Evolutionary conservation across 352 stramenopile genomes (phyloP).

Genomic region (Pythium apleroticum): DNA sequence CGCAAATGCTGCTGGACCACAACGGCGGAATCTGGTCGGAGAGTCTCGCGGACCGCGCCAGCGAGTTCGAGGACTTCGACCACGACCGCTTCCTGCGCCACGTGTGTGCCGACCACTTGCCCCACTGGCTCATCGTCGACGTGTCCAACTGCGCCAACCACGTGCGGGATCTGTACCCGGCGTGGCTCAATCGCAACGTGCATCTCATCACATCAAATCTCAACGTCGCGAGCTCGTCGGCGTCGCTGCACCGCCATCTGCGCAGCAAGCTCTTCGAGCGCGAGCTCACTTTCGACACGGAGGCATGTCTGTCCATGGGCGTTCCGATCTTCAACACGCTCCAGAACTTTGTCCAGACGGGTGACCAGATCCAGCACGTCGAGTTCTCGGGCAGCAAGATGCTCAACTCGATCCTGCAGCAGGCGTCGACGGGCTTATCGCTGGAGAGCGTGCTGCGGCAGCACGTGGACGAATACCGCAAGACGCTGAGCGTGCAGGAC

Average conservation of each 20-base stretch:
- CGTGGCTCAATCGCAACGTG: slow-evolving; percentile 89
- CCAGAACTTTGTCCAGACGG: slow-evolving; percentile 91
- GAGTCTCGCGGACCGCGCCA: slow-evolving; percentile 23
- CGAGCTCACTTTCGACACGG: slow-evolving; percentile 89
- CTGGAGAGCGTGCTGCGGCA: slow-evolving; percentile 69
- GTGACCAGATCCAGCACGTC: slow-evolving; percentile 88
- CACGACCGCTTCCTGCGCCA: slow-evolving; percentile 67
- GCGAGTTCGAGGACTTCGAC: slow-evolving; percentile 49
- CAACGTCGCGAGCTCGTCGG: slow-evolving; percentile 78
- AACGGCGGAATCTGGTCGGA: slow-evolving; percentile 58
- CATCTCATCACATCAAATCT: slow-evolving; percentile 94
- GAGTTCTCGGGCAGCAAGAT: slow-evolving; percentile 90
- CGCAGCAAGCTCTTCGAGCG: slow-evolving; percentile 66
- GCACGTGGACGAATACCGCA: slow-evolving; percentile 54
- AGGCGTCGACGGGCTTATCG: slow-evolving; percentile 24
- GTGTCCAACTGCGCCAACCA: slow-evolving; percentile 87
- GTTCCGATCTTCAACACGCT: slow-evolving; percentile 93
- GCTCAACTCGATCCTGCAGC: slow-evolving; percentile 83
- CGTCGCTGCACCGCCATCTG: slow-evolving; percentile 76
- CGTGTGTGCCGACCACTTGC: slow-evolving; percentile 87
- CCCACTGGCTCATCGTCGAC: slow-evolving; percentile 94
- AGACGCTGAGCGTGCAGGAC: slow-evolving; percentile 54
- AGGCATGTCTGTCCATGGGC: slow-evolving; percentile 76
- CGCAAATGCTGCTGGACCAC: slow-evolving; percentile 66
- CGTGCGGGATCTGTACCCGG: slow-evolving; percentile 83